Base-by-base conservation (phyloP, 2,329 filamentous ascomycete genomes). In the Fusarium acutatum region DNA sequence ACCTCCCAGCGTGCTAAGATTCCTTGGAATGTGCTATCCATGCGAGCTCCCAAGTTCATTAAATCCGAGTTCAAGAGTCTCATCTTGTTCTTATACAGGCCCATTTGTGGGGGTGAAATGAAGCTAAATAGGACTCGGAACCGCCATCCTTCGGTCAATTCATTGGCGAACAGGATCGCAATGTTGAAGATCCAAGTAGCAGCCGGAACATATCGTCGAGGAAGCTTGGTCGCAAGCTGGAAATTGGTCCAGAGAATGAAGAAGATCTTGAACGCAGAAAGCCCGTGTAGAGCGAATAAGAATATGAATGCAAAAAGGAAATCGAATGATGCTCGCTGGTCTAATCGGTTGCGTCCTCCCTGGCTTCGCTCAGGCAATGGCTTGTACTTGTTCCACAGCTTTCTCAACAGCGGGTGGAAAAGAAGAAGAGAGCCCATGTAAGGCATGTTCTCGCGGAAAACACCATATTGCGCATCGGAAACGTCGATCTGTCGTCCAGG, bases 181-280 rank as follows among this genome's bases (percentile, higher is more conserved):
- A 99, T 89, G 78, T 97, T 98, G 86, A 98, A 98, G 7, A 90
- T 82, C 96, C 97, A 99, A 0, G 96, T 97, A 13, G 88, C 91
- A 7, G 85, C 85, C 0, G 95, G 95, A 2, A 97, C 85, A 74
- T 92, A 92, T 34, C 86, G 84, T 67, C 89, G 89, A 15, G 95
- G 94, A 18, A 97, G 82, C 44, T 83, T 84, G 11, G 90, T 97
- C 18, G 91, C 94, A 44, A 99, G 86, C 66, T 88, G 88, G 83
- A 93, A 98, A 82, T 99, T 99, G 73, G 92, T 79, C 73, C 89
- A 93, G 18, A 99, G 84, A 59, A 99, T 97, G 0, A 87, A 70
- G 5, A 98, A 82, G 22, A 99, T 89, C 82, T 99, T 99, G 74
- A 94, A 82, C 0, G 91, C 89, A 0, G 96, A 98, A 60, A 97